Percentiles rank a stretch among this genome's conserved stretches.
Conservation (phyloP, 257 asterid genomes). For the Parsonsia alboflavescens region DNA sequence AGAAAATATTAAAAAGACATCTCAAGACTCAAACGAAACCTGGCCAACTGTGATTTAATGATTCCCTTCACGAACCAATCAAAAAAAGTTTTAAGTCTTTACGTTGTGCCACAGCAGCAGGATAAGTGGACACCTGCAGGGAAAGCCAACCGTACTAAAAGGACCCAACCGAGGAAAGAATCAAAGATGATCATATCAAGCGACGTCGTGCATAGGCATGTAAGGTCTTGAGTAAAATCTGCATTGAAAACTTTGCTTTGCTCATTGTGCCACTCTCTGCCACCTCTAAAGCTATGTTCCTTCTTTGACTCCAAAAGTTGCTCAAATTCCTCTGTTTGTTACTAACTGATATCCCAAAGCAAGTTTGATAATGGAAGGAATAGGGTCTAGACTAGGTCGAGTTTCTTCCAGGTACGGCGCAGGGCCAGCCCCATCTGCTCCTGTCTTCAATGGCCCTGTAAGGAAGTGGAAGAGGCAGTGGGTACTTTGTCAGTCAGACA, state of each 20-base stretch:
- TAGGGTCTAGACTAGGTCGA: constrained; percentile 57
- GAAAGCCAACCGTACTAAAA: background rate
- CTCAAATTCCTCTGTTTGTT: background rate
- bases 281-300: background rate
- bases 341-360: background rate
- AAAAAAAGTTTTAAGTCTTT: background rate
- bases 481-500: constrained; percentile 43
- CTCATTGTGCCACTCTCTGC: background rate
- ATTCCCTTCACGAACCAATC: background rate
- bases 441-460: constrained; percentile 72
- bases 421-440: constrained; percentile 38
- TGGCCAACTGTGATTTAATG: background rate
- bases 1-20: background rate
- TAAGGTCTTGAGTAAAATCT: background rate
- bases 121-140: constrained; percentile 7
- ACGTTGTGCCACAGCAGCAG: background rate
- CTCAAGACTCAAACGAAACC: background rate
- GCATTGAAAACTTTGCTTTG: background rate
- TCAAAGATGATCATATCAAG: background rate
- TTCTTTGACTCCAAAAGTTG: background rate
- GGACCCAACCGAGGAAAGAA: background rate
- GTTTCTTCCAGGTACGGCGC: constrained; percentile 59
- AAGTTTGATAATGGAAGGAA: constrained; percentile 47
- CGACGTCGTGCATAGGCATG: background rate
- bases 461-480: constrained; percentile 88